Percentiles rank a stretch among this genome's conserved stretches.
Conservation (phyloP, 192 early-diverging fungal genomes). For the Globomyces pollinis-pini region DNA sequence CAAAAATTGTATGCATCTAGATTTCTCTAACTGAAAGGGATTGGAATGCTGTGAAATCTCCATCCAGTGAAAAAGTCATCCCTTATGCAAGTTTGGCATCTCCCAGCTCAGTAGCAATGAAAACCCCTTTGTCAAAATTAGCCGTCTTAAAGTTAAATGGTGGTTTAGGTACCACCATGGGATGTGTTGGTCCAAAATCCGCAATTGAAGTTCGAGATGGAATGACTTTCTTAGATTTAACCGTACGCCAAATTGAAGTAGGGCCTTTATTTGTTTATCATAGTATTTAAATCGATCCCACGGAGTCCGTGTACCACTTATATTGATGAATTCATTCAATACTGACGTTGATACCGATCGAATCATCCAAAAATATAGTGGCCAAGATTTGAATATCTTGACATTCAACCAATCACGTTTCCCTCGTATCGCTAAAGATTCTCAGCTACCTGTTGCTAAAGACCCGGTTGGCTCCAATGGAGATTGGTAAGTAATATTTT, state of each 20-base stretch:
- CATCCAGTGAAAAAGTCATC: slow-evolving; percentile 52
- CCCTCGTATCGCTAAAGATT: slow-evolving; percentile 90
- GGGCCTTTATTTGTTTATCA: slow-evolving; percentile 5
- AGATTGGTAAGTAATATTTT: too few species aligned
- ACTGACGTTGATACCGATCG: slow-evolving; percentile 95
- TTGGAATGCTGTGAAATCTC: slow-evolving; percentile 93
- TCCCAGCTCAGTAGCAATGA: slow-evolving; percentile 27
- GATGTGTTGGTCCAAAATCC: slow-evolving; percentile 95
- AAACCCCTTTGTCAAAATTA: slow-evolving; percentile 72
- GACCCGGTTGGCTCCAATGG: slow-evolving; percentile 56
- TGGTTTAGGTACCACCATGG: slow-evolving; percentile 99
- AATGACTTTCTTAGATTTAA: slow-evolving; percentile 97
- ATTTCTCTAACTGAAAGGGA: slow-evolving; percentile 47
- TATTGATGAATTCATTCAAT: slow-evolving; percentile 99
- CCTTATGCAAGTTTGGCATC: slow-evolving; percentile 65
- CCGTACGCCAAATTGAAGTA: slow-evolving; percentile 97
- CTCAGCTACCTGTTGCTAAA: slow-evolving; percentile 74
- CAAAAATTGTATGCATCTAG: slow-evolving; percentile 71
- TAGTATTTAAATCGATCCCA: slow-evolving; percentile 85
- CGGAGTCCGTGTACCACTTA: slow-evolving; percentile 88
- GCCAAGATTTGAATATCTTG: slow-evolving; percentile 84
- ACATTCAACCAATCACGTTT: slow-evolving; percentile 98
- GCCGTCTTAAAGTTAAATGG: slow-evolving; percentile 99
- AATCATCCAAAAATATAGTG: slow-evolving; percentile 96
- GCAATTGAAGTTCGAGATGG: slow-evolving; percentile 97